These are phyloP conservation scores for Solidago caesia DNA, from an alignment of 129 eudicot species.

Conservation along the genomic window DNA sequence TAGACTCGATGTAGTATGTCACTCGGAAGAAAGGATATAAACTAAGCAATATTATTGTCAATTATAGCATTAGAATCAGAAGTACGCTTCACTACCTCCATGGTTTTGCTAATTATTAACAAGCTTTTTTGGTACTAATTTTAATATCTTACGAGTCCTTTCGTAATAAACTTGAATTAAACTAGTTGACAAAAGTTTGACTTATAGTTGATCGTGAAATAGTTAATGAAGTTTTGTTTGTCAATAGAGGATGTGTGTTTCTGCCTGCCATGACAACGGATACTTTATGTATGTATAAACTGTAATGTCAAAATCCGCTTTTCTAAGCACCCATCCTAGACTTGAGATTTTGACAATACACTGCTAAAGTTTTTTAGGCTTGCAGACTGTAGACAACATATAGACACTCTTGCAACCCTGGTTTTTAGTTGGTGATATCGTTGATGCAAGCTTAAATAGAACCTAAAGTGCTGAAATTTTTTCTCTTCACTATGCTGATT, in stretches of 20 bases:
- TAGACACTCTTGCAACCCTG: neutral
- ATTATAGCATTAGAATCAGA: constrained; percentile 7
- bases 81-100: neutral
- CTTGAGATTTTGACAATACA: too few relatives aligned
- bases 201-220: neutral
- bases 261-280: too few relatives aligned
- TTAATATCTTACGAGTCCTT: neutral
- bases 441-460: too few relatives aligned
- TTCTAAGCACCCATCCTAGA: too few relatives aligned
- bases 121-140: constrained; percentile 5
- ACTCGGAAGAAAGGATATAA: neutral
- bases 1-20: constrained; percentile 7
- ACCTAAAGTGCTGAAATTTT: neutral
- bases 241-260: too few relatives aligned
- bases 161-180: neutral
- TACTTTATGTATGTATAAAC: too few relatives aligned
- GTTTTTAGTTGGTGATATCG: neutral
- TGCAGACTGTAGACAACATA: neutral
- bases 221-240: neutral
- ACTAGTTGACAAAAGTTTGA: neutral
- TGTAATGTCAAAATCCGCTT: too few relatives aligned
- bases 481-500: neutral
- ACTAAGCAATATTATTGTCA: too few relatives aligned
- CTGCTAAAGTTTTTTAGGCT: too few relatives aligned
- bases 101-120: neutral